phyloP scores from a whole-genome alignment of 108 stramenopile genomes.

The Asterionellopsis glacialis region DNA sequence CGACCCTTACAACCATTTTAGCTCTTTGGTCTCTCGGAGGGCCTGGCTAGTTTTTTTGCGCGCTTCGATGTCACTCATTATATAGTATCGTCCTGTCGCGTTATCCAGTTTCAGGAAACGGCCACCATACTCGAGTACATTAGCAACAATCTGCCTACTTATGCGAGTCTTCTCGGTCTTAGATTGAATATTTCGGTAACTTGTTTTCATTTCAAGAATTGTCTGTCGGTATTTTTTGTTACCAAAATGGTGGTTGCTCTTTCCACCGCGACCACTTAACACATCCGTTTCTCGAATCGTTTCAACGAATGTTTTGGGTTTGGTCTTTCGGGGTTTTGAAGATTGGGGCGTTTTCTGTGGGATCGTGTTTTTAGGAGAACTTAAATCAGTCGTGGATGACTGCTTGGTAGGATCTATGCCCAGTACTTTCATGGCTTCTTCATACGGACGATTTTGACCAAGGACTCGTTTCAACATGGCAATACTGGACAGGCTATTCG shows the following conservation, averaged over 20 bases:
- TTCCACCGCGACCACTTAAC: conserved; percentile 6
- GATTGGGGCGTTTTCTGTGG: too few species aligned
- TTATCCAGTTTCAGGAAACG: conserved; percentile 47
- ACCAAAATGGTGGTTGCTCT: conserved; percentile 10
- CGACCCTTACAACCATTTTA: not conserved
- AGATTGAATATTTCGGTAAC: not conserved
- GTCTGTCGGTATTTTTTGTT: conserved; percentile 2
- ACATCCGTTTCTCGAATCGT: conserved; percentile 6
- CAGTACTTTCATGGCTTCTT: too few species aligned
- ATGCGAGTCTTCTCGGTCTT: not conserved
- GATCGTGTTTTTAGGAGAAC: too few species aligned
- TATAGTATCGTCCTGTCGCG: conserved; percentile 11
- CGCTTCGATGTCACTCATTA: conserved; percentile 22
- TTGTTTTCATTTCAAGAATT: conserved; percentile 4
- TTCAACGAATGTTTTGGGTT: not conserved
- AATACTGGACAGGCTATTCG: too few species aligned
- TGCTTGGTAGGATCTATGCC: too few species aligned
- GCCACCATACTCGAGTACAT: conserved; percentile 24
- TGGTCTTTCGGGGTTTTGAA: too few species aligned
- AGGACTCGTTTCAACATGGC: too few species aligned
- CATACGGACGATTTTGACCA: too few species aligned
- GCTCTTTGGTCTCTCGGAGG: conserved; percentile 25
- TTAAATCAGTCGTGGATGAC: too few species aligned
- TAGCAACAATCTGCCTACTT: conserved; percentile 2
- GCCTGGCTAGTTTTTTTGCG: conserved; percentile 43